These are phyloP conservation scores for Kurtzmaniella quercitrusa DNA, from an alignment of 1,139 yeast genomes.

Conservation along the genomic window DNA sequence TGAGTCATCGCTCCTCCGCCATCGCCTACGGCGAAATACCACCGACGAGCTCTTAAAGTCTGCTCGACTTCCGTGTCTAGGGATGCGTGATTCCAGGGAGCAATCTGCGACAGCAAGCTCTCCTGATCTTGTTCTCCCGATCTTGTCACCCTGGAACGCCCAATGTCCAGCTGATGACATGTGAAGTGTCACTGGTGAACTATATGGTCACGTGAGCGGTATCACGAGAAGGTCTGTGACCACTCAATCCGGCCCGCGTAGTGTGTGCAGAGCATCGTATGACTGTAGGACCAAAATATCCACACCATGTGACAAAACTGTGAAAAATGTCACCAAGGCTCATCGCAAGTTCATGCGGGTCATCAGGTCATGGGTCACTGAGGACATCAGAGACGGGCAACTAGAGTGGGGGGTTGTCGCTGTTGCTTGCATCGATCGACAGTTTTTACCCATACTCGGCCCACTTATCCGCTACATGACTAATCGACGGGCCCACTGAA, in stretches of 20 bases:
- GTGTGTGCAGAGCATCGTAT: too few species aligned
- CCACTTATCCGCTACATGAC: neutral
- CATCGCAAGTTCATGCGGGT: too few species aligned
- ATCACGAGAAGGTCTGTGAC: too few species aligned
- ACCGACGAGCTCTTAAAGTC: neutral
- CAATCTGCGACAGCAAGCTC: too few species aligned
- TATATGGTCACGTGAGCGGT: too few species aligned
- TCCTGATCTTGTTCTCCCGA: too few species aligned
- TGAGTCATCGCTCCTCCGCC: neutral
- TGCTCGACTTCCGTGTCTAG: too few species aligned
- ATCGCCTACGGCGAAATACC: neutral
- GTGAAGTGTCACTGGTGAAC: too few species aligned
- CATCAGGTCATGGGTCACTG: neutral
- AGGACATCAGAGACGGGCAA: neutral
- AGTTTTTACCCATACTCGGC: neutral
- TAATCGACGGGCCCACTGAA: neutral
- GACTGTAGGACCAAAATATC: neutral
- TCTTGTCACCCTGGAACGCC: too few species aligned
- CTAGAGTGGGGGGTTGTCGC: neutral
- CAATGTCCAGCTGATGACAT: too few species aligned
- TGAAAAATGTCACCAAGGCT: neutral
- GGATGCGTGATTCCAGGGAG: too few species aligned
- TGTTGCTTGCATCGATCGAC: neutral
- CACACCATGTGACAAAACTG: neutral
- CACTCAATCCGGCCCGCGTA: too few species aligned